phyloP scores from a whole-genome alignment of 1,139 yeast species.

The Waltiozyma sp. region DNA sequence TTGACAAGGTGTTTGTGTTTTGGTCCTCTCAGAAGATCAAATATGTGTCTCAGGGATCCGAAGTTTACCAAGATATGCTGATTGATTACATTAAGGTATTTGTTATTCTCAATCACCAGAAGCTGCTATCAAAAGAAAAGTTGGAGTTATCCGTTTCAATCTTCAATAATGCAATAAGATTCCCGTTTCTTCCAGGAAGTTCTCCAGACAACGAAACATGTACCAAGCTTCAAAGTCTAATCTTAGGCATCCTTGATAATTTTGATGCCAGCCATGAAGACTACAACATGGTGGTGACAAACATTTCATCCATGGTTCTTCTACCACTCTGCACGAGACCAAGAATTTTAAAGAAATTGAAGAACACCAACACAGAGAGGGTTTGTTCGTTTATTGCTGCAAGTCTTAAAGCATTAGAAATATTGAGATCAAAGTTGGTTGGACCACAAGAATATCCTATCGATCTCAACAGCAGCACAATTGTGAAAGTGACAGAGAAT shows the following conservation, averaged over 20 bases:
- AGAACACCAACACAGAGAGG: slow-evolving; percentile 24
- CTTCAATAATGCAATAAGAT: slow-evolving; percentile 51
- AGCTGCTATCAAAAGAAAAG: slow-evolving; percentile 13
- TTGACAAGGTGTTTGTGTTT: slow-evolving; percentile 40
- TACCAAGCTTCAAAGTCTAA: slow-evolving; percentile 42
- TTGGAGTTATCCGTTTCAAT: slow-evolving; percentile 33
- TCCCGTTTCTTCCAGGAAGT: slow-evolving; percentile 50
- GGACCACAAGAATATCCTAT: slow-evolving; percentile 21
- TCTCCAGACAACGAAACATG: slow-evolving; percentile 36
- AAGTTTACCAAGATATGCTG: slow-evolving; percentile 46
- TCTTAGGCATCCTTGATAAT: slow-evolving; percentile 32
- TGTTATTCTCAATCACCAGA: slow-evolving; percentile 31
- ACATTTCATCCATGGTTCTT: slow-evolving; percentile 38
- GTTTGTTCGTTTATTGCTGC: slow-evolving; percentile 62
- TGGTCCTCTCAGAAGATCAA: slow-evolving; percentile 55
- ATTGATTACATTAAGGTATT: slow-evolving; percentile 41
- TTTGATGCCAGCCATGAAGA: slow-evolving; percentile 23
- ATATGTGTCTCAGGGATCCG: slow-evolving; percentile 38
- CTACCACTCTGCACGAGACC: slow-evolving; percentile 52
- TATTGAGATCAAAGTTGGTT: slow-evolving; percentile 29
- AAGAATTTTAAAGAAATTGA: slow-evolving; percentile 33
- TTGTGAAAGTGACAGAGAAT: slow-evolving; percentile 28
- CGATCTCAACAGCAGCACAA: slow-evolving; percentile 35
- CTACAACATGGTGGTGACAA: slow-evolving; percentile 35
- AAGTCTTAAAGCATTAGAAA: slow-evolving; percentile 38